Percentiles rank a stretch among this genome's conserved stretches.
Conservation (phyloP, 2,329 filamentous ascomycete species). For the Neocatenulostroma microsporum region DNA sequence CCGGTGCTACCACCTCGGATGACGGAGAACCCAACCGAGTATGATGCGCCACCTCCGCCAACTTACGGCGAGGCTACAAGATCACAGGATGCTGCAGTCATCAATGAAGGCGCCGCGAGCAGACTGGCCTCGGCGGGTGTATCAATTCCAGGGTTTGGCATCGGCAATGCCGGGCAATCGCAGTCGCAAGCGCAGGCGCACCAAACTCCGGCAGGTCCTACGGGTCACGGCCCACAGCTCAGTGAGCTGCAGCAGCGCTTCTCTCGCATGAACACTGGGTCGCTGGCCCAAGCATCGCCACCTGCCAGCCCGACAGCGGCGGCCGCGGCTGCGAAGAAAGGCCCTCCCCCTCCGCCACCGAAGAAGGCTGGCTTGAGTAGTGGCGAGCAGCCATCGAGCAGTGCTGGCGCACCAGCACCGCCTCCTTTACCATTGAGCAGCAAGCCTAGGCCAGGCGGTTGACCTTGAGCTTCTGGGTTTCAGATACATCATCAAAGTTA, state of each 20-base stretch:
- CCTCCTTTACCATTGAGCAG: slow-evolving; percentile 52
- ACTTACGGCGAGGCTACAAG: slow-evolving; percentile 40
- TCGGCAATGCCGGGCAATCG: slow-evolving; percentile 45
- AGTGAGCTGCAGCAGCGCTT: slow-evolving; percentile 64
- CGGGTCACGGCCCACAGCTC: slow-evolving; percentile 39
- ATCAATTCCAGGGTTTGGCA: slow-evolving; percentile 69
- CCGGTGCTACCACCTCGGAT: slow-evolving; percentile 66
- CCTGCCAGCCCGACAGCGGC: slow-evolving; percentile 25
- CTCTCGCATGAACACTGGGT: slow-evolving; percentile 38
- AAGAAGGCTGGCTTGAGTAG: slow-evolving; percentile 46
- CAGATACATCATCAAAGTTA: too few species aligned
- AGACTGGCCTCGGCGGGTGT: slow-evolving; percentile 67
- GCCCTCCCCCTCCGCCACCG: slow-evolving; percentile 50
- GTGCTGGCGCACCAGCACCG: slow-evolving; percentile 31
- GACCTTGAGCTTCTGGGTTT: too few species aligned
- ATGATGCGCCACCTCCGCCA: slow-evolving; percentile 40
- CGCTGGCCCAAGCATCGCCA: slow-evolving; percentile 9
- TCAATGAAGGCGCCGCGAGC: slow-evolving; percentile 54
- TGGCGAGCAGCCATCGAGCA: slow-evolving; percentile 11
- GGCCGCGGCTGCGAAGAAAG: slow-evolving; percentile 43
- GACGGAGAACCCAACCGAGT: slow-evolving; percentile 44
- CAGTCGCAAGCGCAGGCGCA: too few species aligned
- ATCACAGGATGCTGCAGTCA: slow-evolving; percentile 21
- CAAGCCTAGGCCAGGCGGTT: slow-evolving; percentile 41
- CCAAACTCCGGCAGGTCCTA: slow-evolving; percentile 27